Evolutionary conservation across 192 early-diverging fungal species (phyloP).

Genomic region (Jimgerdemannia lactiflua): DNA sequence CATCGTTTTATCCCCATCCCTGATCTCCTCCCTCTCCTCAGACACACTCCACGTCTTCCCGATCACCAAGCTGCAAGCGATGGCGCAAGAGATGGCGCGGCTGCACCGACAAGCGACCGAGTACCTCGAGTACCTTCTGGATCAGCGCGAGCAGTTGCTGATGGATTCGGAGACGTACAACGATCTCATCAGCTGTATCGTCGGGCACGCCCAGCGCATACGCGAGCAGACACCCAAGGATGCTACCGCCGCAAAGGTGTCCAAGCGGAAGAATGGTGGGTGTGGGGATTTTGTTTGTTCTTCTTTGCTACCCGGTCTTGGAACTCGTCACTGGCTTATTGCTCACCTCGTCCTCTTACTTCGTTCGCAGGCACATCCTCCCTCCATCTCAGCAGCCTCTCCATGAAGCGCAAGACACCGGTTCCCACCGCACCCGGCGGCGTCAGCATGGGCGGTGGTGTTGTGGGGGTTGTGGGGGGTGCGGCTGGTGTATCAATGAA

Average conservation of each 20-base stretch:
- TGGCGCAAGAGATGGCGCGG: slow-evolving; percentile 41
- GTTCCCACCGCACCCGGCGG: not conserved
- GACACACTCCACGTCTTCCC: slow-evolving; percentile 49
- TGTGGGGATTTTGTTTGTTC: not conserved
- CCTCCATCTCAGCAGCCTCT: not conserved
- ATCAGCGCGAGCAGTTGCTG: slow-evolving; percentile 56
- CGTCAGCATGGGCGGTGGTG: not conserved
- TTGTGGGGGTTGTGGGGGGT: not conserved
- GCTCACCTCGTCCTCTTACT: not conserved
- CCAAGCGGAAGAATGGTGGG: not conserved
- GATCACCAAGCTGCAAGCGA: slow-evolving; percentile 42
- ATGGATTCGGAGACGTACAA: slow-evolving; percentile 65
- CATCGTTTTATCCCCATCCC: not conserved
- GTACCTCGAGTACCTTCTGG: slow-evolving; percentile 49
- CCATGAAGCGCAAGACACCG: not conserved
- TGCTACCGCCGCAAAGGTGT: not conserved
- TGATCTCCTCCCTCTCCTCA: slow-evolving; percentile 6
- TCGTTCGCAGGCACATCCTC: not conserved
- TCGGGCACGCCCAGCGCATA: slow-evolving; percentile 46
- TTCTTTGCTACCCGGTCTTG: not conserved
- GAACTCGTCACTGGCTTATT: too few species aligned
- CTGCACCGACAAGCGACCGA: slow-evolving; percentile 50
- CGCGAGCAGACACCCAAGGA: not conserved
- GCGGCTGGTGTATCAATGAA: not conserved
- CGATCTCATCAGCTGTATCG: slow-evolving; percentile 54